phyloP scores from a whole-genome alignment of 108 stramenopile genomes.

The Phaeodactylum tricornutum region DNA sequence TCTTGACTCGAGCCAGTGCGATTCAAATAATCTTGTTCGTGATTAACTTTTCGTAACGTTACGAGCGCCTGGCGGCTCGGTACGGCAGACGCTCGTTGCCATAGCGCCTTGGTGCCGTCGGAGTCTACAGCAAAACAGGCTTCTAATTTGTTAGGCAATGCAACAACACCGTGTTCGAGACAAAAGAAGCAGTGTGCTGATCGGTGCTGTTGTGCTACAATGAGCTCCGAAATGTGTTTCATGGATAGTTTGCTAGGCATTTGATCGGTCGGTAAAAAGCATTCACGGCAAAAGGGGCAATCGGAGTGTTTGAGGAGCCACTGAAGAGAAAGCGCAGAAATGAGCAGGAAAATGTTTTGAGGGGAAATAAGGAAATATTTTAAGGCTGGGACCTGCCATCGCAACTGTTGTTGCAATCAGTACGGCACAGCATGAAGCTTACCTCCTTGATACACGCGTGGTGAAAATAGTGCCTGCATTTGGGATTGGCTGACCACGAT shows the following conservation, averaged over 20 bases:
- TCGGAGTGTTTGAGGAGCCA: slow-evolving; percentile 25
- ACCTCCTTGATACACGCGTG: slow-evolving; percentile 38
- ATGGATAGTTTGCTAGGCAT: background rate
- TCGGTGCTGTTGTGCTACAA: background rate
- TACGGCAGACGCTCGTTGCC: background rate
- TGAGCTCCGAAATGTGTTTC: background rate
- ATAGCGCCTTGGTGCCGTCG: background rate
- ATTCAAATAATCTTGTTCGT: background rate
- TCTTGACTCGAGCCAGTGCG: background rate
- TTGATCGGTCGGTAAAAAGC: slow-evolving; percentile 24
- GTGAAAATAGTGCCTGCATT: slow-evolving; percentile 48
- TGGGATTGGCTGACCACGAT: slow-evolving; percentile 25
- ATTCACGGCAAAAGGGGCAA: slow-evolving; percentile 28
- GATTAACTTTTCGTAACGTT: background rate
- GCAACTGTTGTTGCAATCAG: too few species aligned
- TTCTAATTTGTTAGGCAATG: background rate
- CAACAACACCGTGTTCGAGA: slow-evolving; percentile 2
- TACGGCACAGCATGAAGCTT: too few species aligned
- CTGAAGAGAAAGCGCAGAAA: too few species aligned
- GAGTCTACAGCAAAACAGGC: background rate
- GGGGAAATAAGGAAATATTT: too few species aligned
- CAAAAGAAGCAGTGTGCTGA: slow-evolving; percentile 4
- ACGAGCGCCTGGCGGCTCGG: background rate
- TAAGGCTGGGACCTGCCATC: too few species aligned
- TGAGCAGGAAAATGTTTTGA: too few species aligned